Percentiles rank a stretch among this genome's conserved stretches.
These are phyloP conservation scores for Phytopythium oedochilum DNA, from an alignment of 352 stramenopile genomes.

Conservation along the genomic window DNA sequence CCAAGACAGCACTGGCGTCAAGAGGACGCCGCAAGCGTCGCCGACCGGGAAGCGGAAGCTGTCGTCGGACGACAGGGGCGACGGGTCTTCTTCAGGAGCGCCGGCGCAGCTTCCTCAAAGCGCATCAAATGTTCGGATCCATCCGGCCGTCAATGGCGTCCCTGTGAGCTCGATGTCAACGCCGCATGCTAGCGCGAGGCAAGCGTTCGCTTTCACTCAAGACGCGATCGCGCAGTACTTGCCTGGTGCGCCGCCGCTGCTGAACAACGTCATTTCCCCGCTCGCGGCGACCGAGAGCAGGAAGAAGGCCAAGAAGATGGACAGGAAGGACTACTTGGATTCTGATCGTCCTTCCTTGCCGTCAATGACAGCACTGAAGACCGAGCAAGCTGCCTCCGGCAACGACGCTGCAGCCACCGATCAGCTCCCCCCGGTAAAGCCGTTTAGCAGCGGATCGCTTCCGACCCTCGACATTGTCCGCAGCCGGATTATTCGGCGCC, in stretches of 20 bases:
- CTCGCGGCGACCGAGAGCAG: constrained; percentile 53
- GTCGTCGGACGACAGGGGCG: constrained; percentile 9
- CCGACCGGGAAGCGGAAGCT: constrained; percentile 48
- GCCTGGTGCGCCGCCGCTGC: constrained; percentile 17
- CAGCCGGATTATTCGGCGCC: constrained; percentile 54
- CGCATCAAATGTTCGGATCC: constrained; percentile 18
- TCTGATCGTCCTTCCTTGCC: neutral
- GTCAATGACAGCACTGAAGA: neutral
- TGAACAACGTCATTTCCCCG: constrained; percentile 75
- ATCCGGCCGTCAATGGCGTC: constrained; percentile 32
- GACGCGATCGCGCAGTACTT: constrained; percentile 29
- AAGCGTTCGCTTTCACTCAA: constrained; percentile 17
- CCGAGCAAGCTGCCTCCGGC: neutral
- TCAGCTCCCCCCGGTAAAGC: neutral
- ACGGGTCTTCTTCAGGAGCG: neutral
- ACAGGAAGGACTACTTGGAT: constrained; percentile 37
- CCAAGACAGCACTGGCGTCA: constrained; percentile 7
- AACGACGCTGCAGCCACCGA: neutral
- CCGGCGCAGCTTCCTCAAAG: constrained; percentile 14
- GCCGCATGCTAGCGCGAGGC: constrained; percentile 21
- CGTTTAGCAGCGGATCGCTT: constrained; percentile 9
- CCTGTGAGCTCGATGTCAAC: constrained; percentile 28
- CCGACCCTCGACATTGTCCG: constrained; percentile 63
- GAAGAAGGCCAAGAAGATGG: constrained; percentile 71
- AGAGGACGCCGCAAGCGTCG: constrained; percentile 29